Evolutionary conservation across 345 rosid genomes (phyloP).

Genomic region (Excoecaria agallocha): DNA sequence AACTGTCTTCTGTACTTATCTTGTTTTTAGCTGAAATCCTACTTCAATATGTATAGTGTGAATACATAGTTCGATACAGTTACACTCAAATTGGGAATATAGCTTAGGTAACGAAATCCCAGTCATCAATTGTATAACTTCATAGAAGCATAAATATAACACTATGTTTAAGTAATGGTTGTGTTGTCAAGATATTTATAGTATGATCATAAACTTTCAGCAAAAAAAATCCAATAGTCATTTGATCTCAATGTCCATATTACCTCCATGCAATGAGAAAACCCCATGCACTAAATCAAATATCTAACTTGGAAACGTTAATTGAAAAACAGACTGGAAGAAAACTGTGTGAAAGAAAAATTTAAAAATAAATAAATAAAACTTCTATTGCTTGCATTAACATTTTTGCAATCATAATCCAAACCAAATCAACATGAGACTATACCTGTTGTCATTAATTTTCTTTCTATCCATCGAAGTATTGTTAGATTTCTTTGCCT

Average conservation of each 20-base stretch:
- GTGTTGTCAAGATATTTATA: background rate
- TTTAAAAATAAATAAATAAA: background rate
- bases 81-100: background rate
- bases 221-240: background rate
- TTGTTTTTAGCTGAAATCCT: conserved; percentile 35
- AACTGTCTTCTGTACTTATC: conserved; percentile 29
- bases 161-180: background rate
- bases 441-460: conserved; percentile 46
- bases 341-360: background rate
- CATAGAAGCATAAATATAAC: background rate
- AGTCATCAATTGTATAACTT: no score
- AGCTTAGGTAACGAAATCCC: background rate
- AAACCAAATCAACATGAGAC: conserved; percentile 7
- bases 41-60: conserved; percentile 21
- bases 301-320: background rate
- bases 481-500: conserved; percentile 21
- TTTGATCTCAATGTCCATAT: background rate
- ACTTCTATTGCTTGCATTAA: background rate
- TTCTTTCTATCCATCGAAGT: conserved; percentile 31
- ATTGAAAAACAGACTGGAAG: background rate
- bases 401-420: background rate
- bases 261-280: background rate
- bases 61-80: conserved; percentile 4
- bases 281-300: background rate
- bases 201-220: background rate